Base-by-base conservation (phyloP, 148 eudicot genomes). In the Camellia japonica region DNA sequence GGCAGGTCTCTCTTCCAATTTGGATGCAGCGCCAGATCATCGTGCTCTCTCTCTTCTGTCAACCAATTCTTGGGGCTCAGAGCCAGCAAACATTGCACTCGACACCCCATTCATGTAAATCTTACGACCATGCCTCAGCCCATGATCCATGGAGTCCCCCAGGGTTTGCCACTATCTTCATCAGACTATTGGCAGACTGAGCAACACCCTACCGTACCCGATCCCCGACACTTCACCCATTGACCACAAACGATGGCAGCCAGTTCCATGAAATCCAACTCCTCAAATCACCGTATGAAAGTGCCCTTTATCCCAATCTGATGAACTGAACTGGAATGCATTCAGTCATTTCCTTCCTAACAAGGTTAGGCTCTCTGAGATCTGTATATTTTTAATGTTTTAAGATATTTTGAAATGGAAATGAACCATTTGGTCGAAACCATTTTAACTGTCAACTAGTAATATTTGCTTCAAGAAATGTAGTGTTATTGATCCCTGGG, bases 31-130 rank as follows among this genome's bases (percentile, higher is more conserved):
- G 83, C 88, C 83, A 78, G 90, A 91, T 74, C 87, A 65, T 61
- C 79, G 92, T 93, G 97, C 97, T 93, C 97, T 91, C 97, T 93
- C 97, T 93, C 97, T 93, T 93, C 97, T 93, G 94, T 93, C 97
- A 93, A 91, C 87, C 80, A 87, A 84, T 75, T 75, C 94, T 4
- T 88, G 92, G 97, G 86, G 83, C 81, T 78, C 87, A 19, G 74
- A 78, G 58, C 88, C 84, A 16, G 86, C 76, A 52, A 76, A 84
- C 59, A 23, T 81, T 76, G 56, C 79, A n/a, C 84, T 85, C 0
- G 52, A 83, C 87, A 84, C 64, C 41, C 83, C 54, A 58, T 80
- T 79, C 76, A 77, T 81, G 65, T 77, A 72, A 78, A 74, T 62
- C 80, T 68, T 65, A 54, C 73, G 66, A 55, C 60, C 71, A 82